Evolutionary conservation across 371 early-diverging fungal species (phyloP), one percentile per base, ranked within the genome.

Genomic region (Parasitella parasitica): DNA sequence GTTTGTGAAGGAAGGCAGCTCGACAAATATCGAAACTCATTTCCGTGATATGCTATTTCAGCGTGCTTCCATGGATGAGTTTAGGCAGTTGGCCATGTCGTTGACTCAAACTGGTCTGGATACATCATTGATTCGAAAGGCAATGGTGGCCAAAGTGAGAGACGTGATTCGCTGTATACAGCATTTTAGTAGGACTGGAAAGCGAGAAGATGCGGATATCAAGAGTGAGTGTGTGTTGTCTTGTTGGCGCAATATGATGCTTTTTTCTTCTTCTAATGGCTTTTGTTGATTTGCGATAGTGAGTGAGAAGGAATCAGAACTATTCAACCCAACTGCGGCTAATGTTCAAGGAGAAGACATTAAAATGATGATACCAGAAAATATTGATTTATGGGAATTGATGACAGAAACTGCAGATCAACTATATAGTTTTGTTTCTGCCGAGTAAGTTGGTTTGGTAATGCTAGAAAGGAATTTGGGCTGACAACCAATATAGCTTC

Each of bases 361-460:
- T n/a, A 81, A 80, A 5, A 87, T 88, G 81, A 57, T 83, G 38
- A 84, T 90, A 37, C 92, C 93, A 1, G 73, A 81, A 28, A 84
- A 89, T 52, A 58, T 90, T 28, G 81, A 85, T 66, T 78, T 88
- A 57, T 91, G 91, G 91, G 90, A 91, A 61, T 63, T 86, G 12
- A 82, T 91, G 80, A 88, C 82, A 43, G 90, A 91, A 69, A 80
- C 89, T 5, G 91, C 91, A 4, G 93, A 92, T 71, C 91, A 91
- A 49, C 64, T 92, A 3, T 90, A 89, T 60, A 87, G 86, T 46
- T 87, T 91, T 80, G 90, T 89, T 28, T 82, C 85, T 20, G 78
- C 84, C 54, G 89, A 88, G 72, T 77, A 64, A 67, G 71, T 57
- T 22, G 20, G n/a, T 18, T 16, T 2, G 4, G 6, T 16, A 5